phyloP scores from a whole-genome alignment of 2,329 filamentous ascomycete species.

The Trichoderma polysporum region DNA sequence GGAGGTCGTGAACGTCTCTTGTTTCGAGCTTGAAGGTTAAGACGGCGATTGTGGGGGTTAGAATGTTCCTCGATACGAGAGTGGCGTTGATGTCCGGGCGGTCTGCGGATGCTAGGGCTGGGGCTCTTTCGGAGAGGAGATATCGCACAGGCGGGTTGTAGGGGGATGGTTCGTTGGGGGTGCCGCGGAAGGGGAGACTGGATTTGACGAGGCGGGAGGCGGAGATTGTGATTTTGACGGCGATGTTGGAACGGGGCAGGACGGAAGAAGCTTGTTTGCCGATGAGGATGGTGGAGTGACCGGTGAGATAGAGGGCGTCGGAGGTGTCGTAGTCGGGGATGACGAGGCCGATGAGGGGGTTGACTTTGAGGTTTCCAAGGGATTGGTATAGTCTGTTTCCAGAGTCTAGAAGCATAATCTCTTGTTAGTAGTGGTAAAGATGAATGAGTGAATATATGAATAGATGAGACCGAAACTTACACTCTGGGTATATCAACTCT shows the following conservation, averaged over 20 bases:
- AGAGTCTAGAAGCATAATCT: constrained; percentile 48
- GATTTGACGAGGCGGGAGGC: constrained; percentile 61
- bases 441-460: background rate
- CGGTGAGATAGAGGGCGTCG: constrained; percentile 72
- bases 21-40: constrained; percentile 52
- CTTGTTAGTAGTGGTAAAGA: background rate
- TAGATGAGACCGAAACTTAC: constrained; percentile 30
- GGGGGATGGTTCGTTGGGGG: constrained; percentile 60
- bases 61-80: constrained; percentile 55
- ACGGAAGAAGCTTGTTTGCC: constrained; percentile 60
- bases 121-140: constrained; percentile 56
- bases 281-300: constrained; percentile 64
- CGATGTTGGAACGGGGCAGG: constrained; percentile 70
- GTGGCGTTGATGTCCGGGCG: constrained; percentile 44
- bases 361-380: constrained; percentile 70
- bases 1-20: constrained; percentile 9
- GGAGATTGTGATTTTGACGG: constrained; percentile 64
- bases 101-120: constrained; percentile 21
- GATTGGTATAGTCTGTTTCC: constrained; percentile 84
- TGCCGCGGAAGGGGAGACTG: constrained; percentile 68
- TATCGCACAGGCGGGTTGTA: constrained; percentile 76
- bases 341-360: constrained; percentile 66
- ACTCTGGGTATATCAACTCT: constrained; percentile 75
- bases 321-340: constrained; percentile 74
- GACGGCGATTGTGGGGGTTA: constrained; percentile 67